phyloP scores from a whole-genome alignment of 208 protist species.

The Acanthamoeba royreba region DNA sequence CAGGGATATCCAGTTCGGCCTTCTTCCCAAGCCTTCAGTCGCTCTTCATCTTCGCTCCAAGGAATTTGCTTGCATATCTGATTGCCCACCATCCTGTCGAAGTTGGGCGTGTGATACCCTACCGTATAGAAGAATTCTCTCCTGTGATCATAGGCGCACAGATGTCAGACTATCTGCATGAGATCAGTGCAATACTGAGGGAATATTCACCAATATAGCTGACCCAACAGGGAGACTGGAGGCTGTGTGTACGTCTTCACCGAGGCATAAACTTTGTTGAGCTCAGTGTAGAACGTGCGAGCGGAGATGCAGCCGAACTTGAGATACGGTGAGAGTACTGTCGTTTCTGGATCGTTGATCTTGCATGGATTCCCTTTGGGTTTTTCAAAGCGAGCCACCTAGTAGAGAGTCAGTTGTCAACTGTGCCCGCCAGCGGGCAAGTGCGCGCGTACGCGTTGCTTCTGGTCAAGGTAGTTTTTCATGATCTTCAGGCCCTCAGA shows the following conservation, averaged over 20 bases:
- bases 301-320: conserved; percentile 45
- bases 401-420: background rate
- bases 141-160: too few relatives aligned
- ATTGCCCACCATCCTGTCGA: too few relatives aligned
- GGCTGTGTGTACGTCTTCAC: background rate
- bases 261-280: background rate
- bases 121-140: too few relatives aligned
- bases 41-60: too few relatives aligned
- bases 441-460: background rate
- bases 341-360: background rate
- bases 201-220: conserved; percentile 43
- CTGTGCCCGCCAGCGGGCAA: background rate
- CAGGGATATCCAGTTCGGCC: too few relatives aligned
- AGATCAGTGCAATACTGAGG: too few relatives aligned
- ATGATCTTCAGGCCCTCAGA: background rate
- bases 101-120: too few relatives aligned
- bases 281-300: background rate
- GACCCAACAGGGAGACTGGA: conserved; percentile 37
- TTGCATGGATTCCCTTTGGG: background rate
- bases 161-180: too few relatives aligned
- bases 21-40: too few relatives aligned
- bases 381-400: background rate
- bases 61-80: too few relatives aligned
- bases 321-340: background rate
- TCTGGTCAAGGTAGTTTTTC: background rate